Base-by-base conservation (phyloP, 257 asterid species). In the Voacanga thouarsii region DNA sequence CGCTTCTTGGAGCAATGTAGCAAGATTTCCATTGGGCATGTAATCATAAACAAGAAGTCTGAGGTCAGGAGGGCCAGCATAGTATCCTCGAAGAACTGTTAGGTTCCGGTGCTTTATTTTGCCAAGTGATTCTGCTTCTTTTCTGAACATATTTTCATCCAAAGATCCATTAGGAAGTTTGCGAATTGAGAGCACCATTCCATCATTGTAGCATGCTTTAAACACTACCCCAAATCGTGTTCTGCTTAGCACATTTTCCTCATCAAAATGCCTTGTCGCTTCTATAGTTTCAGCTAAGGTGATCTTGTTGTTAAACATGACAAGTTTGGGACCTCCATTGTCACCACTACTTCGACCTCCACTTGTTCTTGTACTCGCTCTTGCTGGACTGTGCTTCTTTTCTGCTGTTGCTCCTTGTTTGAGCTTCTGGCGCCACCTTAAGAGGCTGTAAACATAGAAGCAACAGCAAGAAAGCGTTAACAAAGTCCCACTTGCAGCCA, bases 21-120 rank as follows among this genome's bases (percentile, higher is more conserved):
- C 89, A 0, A 91, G 91, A 77, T 89, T 91, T 45, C 96, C 94
- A 15, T 91, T 91, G 11, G 96, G 96, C 96, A 91, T 91, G 96
- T 91, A 91, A 47, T 91, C 96, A 30, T 82, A 87, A 60, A 87
- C 88, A 5, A 91, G 96, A 56, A 91, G 83, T 67, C 94, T 80
- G 45, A 86, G 74, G 75, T 87, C 88, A 5, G 96, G 91, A 1
- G 92, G 82, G 3, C 96, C 94, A 1, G 87, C 87, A 41, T 88
- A 89, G 80, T 91, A 91, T 66, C 96, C 96, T 0, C 96, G 92
- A 11, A 89, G 83, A 70, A 89, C 96, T 0, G 94, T 91, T n/a
- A 91, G 75, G 87, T 91, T 91, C 74, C 96, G 75, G 77, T 91
- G 96, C 84, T 85, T 91, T 81, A 91, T 90, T 66, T 78, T 79